These are phyloP conservation scores for Panellus pusillus DNA, from an alignment of 768 basidiomycete genomes.

Conservation along the genomic window DNA sequence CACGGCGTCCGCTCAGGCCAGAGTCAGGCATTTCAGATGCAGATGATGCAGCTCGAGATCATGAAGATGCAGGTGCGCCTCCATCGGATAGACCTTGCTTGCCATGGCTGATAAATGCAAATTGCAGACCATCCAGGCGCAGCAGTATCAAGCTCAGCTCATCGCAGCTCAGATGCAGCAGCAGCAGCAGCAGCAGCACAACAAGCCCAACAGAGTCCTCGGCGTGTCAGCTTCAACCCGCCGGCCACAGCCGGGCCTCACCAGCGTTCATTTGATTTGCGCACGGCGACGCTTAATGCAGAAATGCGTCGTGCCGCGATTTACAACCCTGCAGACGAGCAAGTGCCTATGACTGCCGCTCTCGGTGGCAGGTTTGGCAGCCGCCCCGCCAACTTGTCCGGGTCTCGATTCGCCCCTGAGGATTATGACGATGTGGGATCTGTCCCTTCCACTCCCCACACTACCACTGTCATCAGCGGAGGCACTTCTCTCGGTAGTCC, in stretches of 20 bases:
- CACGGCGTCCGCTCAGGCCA: constrained; percentile 47
- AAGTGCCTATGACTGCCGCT: constrained; percentile 79
- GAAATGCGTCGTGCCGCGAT: constrained; percentile 68
- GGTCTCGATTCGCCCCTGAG: constrained; percentile 35
- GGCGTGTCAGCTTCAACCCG: constrained; percentile 47
- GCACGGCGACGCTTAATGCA: constrained; percentile 51
- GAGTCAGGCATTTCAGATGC: constrained; percentile 72
- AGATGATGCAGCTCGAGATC: constrained; percentile 84
- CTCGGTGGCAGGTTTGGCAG: constrained; percentile 76
- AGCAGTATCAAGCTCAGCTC: constrained; percentile 75
- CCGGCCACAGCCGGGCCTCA: constrained; percentile 77
- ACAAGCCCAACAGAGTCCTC: constrained; percentile 44
- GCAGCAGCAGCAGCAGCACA: constrained; percentile 44
- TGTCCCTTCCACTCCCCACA: constrained; percentile 56
- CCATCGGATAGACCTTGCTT: background rate
- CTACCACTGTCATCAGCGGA: constrained; percentile 70
- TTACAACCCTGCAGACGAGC: constrained; percentile 56
- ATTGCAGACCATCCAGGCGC: constrained; percentile 62
- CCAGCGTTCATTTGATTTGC: constrained; percentile 63
- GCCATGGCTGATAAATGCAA: constrained; percentile 11
- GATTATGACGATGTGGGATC: constrained; percentile 40
- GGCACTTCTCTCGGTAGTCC: constrained; percentile 66
- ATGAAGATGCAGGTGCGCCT: constrained; percentile 71
- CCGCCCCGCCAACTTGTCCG: constrained; percentile 51
- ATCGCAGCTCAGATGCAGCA: constrained; percentile 58